Percentiles rank a stretch among this genome's conserved stretches.
These are phyloP conservation scores for Penicillium salamii DNA, from an alignment of 495 filamentous ascomycete genomes.

Conservation along the genomic window DNA sequence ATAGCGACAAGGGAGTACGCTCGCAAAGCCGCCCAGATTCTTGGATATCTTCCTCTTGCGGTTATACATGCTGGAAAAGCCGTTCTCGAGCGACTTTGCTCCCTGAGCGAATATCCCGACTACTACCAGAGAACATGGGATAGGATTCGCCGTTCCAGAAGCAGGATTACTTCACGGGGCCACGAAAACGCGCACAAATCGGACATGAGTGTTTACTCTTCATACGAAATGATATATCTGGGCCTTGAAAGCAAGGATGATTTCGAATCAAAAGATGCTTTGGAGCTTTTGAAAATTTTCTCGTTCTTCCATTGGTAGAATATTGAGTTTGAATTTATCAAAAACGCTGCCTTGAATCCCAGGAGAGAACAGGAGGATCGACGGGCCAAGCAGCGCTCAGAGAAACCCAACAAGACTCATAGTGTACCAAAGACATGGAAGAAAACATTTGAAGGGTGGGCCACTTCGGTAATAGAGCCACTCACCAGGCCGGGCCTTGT, in stretches of 20 bases:
- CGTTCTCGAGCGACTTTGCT: slow-evolving; percentile 25
- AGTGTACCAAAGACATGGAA: neutral
- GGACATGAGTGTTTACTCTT: slow-evolving; percentile 11
- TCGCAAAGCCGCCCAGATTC: slow-evolving; percentile 15
- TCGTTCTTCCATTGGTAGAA: slow-evolving; percentile 33
- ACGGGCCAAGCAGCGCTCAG: too few relatives aligned
- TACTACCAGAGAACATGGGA: slow-evolving; percentile 11
- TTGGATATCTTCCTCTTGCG: slow-evolving; percentile 40
- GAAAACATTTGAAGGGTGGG: neutral
- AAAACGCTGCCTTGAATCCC: slow-evolving; percentile 6
- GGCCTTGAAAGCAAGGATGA: slow-evolving; percentile 15
- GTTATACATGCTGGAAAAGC: slow-evolving; percentile 34
- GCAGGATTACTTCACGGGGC: neutral
- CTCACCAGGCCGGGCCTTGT: too few relatives aligned
- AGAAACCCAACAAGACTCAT: too few relatives aligned
- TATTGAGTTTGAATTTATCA: slow-evolving; percentile 28
- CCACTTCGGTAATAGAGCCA: too few relatives aligned
- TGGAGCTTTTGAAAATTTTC: slow-evolving; percentile 38
- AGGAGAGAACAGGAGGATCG: neutral
- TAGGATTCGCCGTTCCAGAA: slow-evolving; percentile 4
- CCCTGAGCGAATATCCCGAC: slow-evolving; percentile 25
- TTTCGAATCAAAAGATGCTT: slow-evolving; percentile 27
- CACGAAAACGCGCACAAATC: neutral
- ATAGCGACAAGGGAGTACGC: slow-evolving; percentile 11
- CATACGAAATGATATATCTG: slow-evolving; percentile 30